These are phyloP conservation scores for Didymella sp. DNA, from an alignment of 2,329 filamentous ascomycete genomes.

Conservation along the genomic window DNA sequence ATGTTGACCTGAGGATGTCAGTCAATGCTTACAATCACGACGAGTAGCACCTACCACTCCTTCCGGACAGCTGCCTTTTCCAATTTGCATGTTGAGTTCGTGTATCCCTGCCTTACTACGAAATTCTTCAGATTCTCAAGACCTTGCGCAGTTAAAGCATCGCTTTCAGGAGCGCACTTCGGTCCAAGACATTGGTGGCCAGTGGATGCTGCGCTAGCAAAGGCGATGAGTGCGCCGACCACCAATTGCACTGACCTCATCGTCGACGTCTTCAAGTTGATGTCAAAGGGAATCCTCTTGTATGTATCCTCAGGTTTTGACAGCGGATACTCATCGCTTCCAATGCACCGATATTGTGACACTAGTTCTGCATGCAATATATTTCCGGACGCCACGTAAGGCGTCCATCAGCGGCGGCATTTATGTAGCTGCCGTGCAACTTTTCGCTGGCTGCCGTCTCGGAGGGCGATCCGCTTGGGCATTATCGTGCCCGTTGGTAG, in stretches of 20 bases:
- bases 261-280: not conserved
- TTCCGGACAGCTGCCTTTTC: not conserved
- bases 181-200: not conserved
- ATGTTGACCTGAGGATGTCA: not conserved
- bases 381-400: not conserved
- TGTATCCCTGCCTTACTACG: not conserved
- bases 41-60: not conserved
- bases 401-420: not conserved
- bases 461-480: not conserved
- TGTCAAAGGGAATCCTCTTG: not conserved
- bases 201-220: not conserved
- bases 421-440: not conserved
- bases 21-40: not conserved
- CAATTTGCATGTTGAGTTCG: not conserved
- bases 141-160: not conserved
- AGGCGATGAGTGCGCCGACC: not conserved
- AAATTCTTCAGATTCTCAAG: not conserved
- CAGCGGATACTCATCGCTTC: not conserved
- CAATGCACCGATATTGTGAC: not conserved
- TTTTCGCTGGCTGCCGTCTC: not conserved
- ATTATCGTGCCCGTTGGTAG: not conserved
- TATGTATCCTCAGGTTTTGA: not conserved
- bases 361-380: not conserved
- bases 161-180: not conserved
- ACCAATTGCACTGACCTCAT: not conserved